Conservation (phyloP, 495 filamentous ascomycete genomes). For the Xylaria grammica region DNA sequence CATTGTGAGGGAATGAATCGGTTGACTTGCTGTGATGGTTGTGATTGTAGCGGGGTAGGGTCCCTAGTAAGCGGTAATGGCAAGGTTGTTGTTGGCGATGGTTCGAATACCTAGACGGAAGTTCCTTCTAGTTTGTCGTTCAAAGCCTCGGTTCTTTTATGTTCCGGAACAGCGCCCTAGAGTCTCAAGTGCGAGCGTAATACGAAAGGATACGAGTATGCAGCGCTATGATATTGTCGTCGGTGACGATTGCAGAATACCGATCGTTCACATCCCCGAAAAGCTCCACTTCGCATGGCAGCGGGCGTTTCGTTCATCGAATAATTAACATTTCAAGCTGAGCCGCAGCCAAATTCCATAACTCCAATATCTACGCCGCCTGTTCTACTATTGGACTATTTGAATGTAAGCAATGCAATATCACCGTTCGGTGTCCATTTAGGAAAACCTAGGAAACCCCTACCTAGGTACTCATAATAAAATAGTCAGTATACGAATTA, state of each 20-base stretch:
- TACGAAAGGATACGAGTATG: constrained; percentile 6
- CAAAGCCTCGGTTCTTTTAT: not conserved
- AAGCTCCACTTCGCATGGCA: constrained; percentile 6
- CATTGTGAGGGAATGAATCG: constrained; percentile 24
- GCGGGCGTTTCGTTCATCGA: too few species aligned
- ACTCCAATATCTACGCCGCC: not conserved
- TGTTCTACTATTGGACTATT: too few species aligned
- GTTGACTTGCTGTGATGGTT: not conserved
- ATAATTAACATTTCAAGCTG: too few species aligned
- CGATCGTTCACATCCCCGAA: not conserved
- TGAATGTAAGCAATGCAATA: not conserved
- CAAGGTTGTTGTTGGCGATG: not conserved
- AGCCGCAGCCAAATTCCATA: not conserved
- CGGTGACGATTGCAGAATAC: constrained; percentile 11
- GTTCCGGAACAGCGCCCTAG: not conserved
- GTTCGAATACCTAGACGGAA: not conserved
- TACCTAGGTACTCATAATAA: too few species aligned
- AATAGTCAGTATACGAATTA: not conserved
- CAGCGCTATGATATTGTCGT: not conserved
- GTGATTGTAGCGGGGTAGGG: constrained; percentile 10
- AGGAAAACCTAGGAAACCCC: too few species aligned
- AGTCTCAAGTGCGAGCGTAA: not conserved
- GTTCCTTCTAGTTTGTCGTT: not conserved
- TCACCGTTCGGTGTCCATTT: not conserved
- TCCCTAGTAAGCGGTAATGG: not conserved